These are phyloP conservation scores for Sarocladium brachiariae DNA, from an alignment of 2,329 filamentous ascomycete species.

Conservation along the genomic window DNA sequence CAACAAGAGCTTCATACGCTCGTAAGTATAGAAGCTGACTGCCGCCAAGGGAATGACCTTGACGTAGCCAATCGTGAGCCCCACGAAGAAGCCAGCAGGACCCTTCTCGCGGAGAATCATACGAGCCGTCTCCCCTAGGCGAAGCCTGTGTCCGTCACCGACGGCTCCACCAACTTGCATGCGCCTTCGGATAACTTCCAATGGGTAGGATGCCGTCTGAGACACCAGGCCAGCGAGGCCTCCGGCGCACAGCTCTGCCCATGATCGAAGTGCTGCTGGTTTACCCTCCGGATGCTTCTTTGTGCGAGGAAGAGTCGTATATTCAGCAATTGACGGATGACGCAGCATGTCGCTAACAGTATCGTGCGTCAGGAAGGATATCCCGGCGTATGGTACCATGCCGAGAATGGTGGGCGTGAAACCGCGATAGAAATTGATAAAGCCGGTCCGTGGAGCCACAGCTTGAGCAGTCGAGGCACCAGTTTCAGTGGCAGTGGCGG, in stretches of 20 bases:
- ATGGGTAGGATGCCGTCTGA: slow-evolving; percentile 86
- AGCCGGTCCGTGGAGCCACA: slow-evolving; percentile 55
- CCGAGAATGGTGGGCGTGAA: slow-evolving; percentile 86
- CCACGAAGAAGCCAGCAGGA: slow-evolving; percentile 79
- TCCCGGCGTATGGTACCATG: slow-evolving; percentile 94
- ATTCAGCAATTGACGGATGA: slow-evolving; percentile 55
- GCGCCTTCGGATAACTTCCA: slow-evolving; percentile 83
- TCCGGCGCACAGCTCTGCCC: slow-evolving; percentile 80
- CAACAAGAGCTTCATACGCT: slow-evolving; percentile 55
- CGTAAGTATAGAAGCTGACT: slow-evolving; percentile 59
- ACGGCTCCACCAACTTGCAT: slow-evolving; percentile 97
- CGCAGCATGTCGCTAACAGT: slow-evolving; percentile 80
- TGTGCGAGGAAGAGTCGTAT: slow-evolving; percentile 67
- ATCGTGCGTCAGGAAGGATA: slow-evolving; percentile 94
- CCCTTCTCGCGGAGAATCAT: slow-evolving; percentile 73
- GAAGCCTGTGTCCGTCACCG: slow-evolving; percentile 74
- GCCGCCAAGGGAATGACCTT: slow-evolving; percentile 91
- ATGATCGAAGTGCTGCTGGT: slow-evolving; percentile 67
- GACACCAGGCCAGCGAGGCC: slow-evolving; percentile 82
- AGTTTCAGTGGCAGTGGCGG: slow-evolving; percentile 33
- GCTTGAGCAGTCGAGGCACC: slow-evolving; percentile 34
- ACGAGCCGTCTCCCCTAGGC: slow-evolving; percentile 70
- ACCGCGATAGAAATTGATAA: slow-evolving; percentile 91
- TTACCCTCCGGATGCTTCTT: slow-evolving; percentile 49
- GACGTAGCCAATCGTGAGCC: slow-evolving; percentile 87